Percentiles rank a stretch among this genome's conserved stretches.
These are phyloP conservation scores for Podospora pseudocomata DNA, from an alignment of 495 filamentous ascomycete species.

Conservation along the genomic window DNA sequence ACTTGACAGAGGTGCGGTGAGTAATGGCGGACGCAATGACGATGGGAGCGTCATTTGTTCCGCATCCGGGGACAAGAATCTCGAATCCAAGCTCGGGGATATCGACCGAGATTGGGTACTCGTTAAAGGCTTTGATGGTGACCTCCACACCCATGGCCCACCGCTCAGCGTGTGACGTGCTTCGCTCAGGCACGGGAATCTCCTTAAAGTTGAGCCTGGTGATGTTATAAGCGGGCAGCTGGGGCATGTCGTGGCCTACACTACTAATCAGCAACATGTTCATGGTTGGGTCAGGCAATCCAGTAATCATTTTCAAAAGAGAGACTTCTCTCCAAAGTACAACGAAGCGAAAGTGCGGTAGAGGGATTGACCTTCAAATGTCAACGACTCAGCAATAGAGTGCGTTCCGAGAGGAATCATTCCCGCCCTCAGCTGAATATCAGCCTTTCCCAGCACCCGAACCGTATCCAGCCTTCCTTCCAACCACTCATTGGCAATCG, in stretches of 20 bases:
- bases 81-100: slow-evolving; percentile 79
- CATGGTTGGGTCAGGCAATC: neutral
- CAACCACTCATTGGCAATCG: slow-evolving; percentile 84
- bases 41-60: slow-evolving; percentile 61
- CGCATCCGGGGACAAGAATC: slow-evolving; percentile 78
- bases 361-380: slow-evolving; percentile 75
- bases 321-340: slow-evolving; percentile 49
- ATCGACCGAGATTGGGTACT: slow-evolving; percentile 68
- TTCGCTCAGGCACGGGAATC: slow-evolving; percentile 42
- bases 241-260: slow-evolving; percentile 64
- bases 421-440: slow-evolving; percentile 69
- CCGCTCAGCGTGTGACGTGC: slow-evolving; percentile 21
- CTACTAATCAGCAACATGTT: slow-evolving; percentile 29
- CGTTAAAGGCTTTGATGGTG: slow-evolving; percentile 61
- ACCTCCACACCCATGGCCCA: slow-evolving; percentile 75
- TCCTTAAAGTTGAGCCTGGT: slow-evolving; percentile 73
- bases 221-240: slow-evolving; percentile 73
- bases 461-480: slow-evolving; percentile 67
- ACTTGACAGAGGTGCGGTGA: slow-evolving; percentile 57
- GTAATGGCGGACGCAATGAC: slow-evolving; percentile 68
- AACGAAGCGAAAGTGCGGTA: slow-evolving; percentile 52
- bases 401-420: slow-evolving; percentile 73
- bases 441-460: slow-evolving; percentile 64
- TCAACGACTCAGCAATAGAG: slow-evolving; percentile 61
- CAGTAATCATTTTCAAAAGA: slow-evolving; percentile 31